These are phyloP conservation scores for Lodderomyces oxycetoniae DNA, from an alignment of 1,139 yeast genomes.

Conservation along the genomic window DNA sequence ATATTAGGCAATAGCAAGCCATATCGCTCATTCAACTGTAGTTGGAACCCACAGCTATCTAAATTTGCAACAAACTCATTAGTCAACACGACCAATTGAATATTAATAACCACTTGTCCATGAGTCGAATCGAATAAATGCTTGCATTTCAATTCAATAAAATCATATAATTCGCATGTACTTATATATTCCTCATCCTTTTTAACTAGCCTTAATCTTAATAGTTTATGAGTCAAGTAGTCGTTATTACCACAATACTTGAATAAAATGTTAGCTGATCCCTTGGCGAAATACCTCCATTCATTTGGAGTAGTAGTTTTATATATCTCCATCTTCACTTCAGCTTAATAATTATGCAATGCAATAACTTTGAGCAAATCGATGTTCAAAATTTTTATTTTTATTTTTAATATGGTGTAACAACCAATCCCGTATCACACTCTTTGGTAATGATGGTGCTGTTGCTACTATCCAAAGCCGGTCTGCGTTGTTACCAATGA, in stretches of 20 bases:
- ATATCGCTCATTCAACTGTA: conserved; percentile 37
- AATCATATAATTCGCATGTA: conserved; percentile 41
- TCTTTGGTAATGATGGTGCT: too few relatives aligned
- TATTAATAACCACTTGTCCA: conserved; percentile 35
- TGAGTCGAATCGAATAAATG: conserved; percentile 22
- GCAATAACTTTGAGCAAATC: too few relatives aligned
- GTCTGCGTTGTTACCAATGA: too few relatives aligned
- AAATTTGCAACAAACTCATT: conserved; percentile 24
- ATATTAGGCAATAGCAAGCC: conserved; percentile 42
- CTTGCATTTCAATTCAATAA: conserved; percentile 40
- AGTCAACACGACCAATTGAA: conserved; percentile 36
- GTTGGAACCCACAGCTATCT: conserved; percentile 23
- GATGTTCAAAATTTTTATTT: too few relatives aligned
- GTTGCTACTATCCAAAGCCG: too few relatives aligned
- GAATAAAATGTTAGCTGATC: conserved; percentile 44
- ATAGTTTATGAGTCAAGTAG: conserved; percentile 31
- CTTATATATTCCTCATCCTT: conserved; percentile 38
- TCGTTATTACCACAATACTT: conserved; percentile 37
- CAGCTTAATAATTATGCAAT: too few relatives aligned
- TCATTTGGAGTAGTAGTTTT: conserved; percentile 38
- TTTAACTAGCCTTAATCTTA: conserved; percentile 35
- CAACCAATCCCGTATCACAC: too few relatives aligned
- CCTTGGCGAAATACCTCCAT: conserved; percentile 44
- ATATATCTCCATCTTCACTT: conserved; percentile 35
- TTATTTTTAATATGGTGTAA: too few relatives aligned